phyloP scores from a whole-genome alignment of 2,329 filamentous ascomycete genomes.

The Xylariaceae sp. region DNA sequence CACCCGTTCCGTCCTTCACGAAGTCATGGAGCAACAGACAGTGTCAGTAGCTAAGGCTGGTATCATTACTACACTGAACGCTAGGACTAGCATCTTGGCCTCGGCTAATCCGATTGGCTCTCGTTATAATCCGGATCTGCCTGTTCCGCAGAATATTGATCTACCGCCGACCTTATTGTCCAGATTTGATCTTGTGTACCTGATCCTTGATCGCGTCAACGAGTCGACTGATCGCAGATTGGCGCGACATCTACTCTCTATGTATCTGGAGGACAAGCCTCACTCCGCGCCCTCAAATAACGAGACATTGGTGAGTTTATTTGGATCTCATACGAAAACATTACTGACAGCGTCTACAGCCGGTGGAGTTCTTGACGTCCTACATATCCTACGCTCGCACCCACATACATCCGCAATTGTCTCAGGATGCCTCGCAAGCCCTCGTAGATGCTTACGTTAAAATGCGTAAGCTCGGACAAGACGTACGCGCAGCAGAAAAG shows the following conservation, averaged over 20 bases:
- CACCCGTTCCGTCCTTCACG: slow-evolving; percentile 79
- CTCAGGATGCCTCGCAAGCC: slow-evolving; percentile 76
- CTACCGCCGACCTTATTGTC: slow-evolving; percentile 92
- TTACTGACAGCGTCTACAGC: slow-evolving; percentile 52
- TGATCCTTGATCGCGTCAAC: slow-evolving; percentile 92
- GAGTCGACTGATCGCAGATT: slow-evolving; percentile 86
- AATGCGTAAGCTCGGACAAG: slow-evolving; percentile 91
- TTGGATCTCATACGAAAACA: neutral
- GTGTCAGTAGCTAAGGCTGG: slow-evolving; percentile 87
- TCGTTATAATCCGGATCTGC: slow-evolving; percentile 94
- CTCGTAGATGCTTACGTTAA: slow-evolving; percentile 87
- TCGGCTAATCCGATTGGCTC: slow-evolving; percentile 98
- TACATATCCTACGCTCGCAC: slow-evolving; percentile 97
- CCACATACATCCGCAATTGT: slow-evolving; percentile 81
- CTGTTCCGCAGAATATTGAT: slow-evolving; percentile 97
- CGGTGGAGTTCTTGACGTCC: slow-evolving; percentile 91
- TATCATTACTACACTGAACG: slow-evolving; percentile 96
- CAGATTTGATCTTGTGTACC: slow-evolving; percentile 94
- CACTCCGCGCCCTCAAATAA: slow-evolving; percentile 74
- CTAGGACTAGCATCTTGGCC: slow-evolving; percentile 90
- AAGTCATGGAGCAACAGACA: slow-evolving; percentile 88
- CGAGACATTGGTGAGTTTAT: slow-evolving; percentile 75
- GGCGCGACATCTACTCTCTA: slow-evolving; percentile 88
- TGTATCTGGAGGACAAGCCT: slow-evolving; percentile 95
- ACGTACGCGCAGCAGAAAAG: slow-evolving; percentile 85